Conservation (phyloP, 352 stramenopile genomes). For the Phytophthora europaea region DNA sequence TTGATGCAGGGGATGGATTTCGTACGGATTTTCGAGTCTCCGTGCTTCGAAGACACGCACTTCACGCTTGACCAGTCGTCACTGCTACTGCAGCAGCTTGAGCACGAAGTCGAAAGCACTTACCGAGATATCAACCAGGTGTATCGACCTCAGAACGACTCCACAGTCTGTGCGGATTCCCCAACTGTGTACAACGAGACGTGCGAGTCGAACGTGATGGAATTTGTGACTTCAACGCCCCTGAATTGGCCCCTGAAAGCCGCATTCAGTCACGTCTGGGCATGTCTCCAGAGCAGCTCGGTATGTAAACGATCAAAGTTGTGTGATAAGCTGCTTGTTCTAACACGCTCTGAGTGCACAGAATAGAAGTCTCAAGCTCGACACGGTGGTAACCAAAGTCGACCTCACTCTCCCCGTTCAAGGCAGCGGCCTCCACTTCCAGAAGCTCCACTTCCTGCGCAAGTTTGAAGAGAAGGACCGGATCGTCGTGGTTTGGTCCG, state of each 20-base stretch:
- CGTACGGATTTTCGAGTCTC: constrained; percentile 12
- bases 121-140: constrained; percentile 24
- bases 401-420: neutral
- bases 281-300: constrained; percentile 25
- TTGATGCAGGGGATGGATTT: constrained; percentile 22
- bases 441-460: constrained; percentile 27
- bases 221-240: constrained; percentile 25
- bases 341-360: neutral
- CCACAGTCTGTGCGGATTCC: neutral
- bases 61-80: neutral
- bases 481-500: constrained; percentile 23
- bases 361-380: constrained; percentile 19
- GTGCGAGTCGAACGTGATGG: constrained; percentile 15
- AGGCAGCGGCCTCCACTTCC: neutral
- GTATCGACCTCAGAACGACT: constrained; percentile 6
- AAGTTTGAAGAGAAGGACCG: constrained; percentile 28
- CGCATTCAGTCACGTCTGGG: constrained; percentile 21
- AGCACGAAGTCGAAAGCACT: constrained; percentile 13
- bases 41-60: neutral
- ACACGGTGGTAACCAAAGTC: constrained; percentile 6
- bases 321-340: neutral
- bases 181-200: constrained; percentile 24
- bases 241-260: constrained; percentile 22
- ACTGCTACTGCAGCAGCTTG: constrained; percentile 25
- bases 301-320: constrained; percentile 1